phyloP scores from a whole-genome alignment of 2,329 filamentous ascomycete species.

The Neoascochyta sp. region DNA sequence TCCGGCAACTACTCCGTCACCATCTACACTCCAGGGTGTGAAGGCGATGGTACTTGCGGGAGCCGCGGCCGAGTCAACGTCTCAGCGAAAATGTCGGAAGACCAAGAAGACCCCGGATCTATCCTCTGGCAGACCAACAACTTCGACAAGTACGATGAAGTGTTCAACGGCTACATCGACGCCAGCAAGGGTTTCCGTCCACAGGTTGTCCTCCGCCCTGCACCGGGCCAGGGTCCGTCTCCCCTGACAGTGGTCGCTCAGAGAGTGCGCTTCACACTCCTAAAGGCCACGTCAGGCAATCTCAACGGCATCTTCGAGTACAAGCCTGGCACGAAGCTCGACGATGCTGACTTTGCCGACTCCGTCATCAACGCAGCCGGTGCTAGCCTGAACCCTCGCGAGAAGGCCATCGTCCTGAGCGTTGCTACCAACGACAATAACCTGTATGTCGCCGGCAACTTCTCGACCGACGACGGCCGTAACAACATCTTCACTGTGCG shows the following conservation, averaged over 20 bases:
- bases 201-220: slow-evolving; percentile 71
- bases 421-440: slow-evolving; percentile 60
- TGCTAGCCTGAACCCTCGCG: slow-evolving; percentile 56
- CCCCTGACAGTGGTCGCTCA: slow-evolving; percentile 80
- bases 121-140: slow-evolving; percentile 86
- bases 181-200: slow-evolving; percentile 73
- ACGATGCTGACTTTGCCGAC: slow-evolving; percentile 61
- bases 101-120: slow-evolving; percentile 49
- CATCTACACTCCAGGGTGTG: slow-evolving; percentile 88
- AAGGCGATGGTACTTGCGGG: slow-evolving; percentile 70
- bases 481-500: slow-evolving; percentile 73
- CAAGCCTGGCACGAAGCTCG: slow-evolving; percentile 61
- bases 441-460: slow-evolving; percentile 78
- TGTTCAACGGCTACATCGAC: slow-evolving; percentile 84
- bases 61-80: slow-evolving; percentile 79
- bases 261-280: slow-evolving; percentile 71
- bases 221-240: slow-evolving; percentile 55
- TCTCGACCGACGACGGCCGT: slow-evolving; percentile 57
- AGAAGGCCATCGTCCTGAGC: slow-evolving; percentile 65
- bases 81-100: slow-evolving; percentile 63
- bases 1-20: slow-evolving; percentile 89
- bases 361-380: slow-evolving; percentile 77
- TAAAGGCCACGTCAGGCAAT: slow-evolving; percentile 70
- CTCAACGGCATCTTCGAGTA: slow-evolving; percentile 91
- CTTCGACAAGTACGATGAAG: slow-evolving; percentile 92